Evolutionary conservation across 2,329 filamentous ascomycete species (phyloP).

Genomic region (Metarhizium humberi): DNA sequence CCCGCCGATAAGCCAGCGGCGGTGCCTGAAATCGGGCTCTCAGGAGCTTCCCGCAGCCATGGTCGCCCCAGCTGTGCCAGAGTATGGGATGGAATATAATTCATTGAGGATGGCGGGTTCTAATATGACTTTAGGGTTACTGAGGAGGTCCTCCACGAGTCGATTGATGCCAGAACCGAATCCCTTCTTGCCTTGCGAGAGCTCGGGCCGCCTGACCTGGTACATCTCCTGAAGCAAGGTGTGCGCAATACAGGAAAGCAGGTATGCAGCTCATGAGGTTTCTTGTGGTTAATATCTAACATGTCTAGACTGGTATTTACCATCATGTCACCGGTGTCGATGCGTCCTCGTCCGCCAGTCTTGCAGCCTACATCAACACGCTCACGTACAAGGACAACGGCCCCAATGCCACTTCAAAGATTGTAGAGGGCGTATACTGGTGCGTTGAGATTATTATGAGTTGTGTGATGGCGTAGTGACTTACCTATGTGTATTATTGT

Average conservation of each 20-base stretch:
- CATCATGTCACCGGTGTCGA: constrained; percentile 97
- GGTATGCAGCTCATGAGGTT: constrained; percentile 22
- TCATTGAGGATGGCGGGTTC: constrained; percentile 2
- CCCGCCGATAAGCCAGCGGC: background rate
- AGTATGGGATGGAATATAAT: constrained; percentile 39
- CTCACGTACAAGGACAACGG: constrained; percentile 83
- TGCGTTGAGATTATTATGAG: constrained; percentile 28
- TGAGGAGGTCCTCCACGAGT: constrained; percentile 85
- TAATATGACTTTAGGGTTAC: constrained; percentile 57
- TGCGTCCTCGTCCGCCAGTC: constrained; percentile 91
- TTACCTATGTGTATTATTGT: background rate
- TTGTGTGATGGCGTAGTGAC: background rate
- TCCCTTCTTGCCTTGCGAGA: constrained; percentile 78
- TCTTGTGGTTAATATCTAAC: constrained; percentile 11
- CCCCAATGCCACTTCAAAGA: constrained; percentile 63
- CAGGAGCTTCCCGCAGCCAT: constrained; percentile 34
- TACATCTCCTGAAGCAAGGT: constrained; percentile 79
- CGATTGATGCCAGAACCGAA: constrained; percentile 87
- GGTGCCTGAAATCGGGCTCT: background rate
- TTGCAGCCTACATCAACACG: constrained; percentile 97
- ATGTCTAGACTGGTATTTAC: constrained; percentile 71
- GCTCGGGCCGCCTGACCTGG: constrained; percentile 89
- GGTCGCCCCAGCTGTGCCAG: constrained; percentile 67
- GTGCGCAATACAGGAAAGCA: constrained; percentile 48
- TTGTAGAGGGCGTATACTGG: constrained; percentile 92